A percentile compares a stretch with the other conserved stretches of the same genome.
Evolutionary conservation across 1,284 basidiomycete genomes (phyloP).

Genomic region (Heliocybe sulcata): DNA sequence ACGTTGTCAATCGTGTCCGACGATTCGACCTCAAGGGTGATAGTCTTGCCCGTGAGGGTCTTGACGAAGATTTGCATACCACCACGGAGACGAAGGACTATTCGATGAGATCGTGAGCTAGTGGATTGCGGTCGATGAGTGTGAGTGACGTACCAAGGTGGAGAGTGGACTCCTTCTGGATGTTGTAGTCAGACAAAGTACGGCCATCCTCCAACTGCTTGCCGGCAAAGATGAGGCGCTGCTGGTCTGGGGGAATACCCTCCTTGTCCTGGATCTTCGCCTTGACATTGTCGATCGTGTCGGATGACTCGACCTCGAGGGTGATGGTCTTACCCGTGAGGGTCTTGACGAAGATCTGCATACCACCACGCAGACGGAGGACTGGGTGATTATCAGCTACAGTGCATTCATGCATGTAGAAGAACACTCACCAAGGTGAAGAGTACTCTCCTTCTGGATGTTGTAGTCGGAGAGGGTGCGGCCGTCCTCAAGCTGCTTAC

Average conservation of each 20-base stretch:
- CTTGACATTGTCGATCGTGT: no score
- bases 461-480: no score
- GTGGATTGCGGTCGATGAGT: constrained; percentile 74
- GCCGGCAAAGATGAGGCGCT: no score
- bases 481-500: no score
- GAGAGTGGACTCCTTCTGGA: constrained; percentile 67
- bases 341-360: constrained; percentile 88
- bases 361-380: constrained; percentile 83
- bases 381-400: constrained; percentile 25
- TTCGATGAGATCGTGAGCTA: constrained; percentile 61
- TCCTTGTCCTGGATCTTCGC: no score
- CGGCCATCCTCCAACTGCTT: constrained; percentile 69
- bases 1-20: no score
- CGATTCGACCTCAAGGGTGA: no score
- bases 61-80: no score
- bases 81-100: no score
- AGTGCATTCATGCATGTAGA: not conserved
- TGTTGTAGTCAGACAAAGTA: constrained; percentile 61
- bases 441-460: not conserved
- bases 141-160: constrained; percentile 65
- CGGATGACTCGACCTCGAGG: no score
- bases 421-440: not conserved
- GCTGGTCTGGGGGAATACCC: no score
- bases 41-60: no score
- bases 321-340: constrained; percentile 94